Evolutionary conservation across 345 rosid species (phyloP).

Genomic region (Trapa bicornis): DNA sequence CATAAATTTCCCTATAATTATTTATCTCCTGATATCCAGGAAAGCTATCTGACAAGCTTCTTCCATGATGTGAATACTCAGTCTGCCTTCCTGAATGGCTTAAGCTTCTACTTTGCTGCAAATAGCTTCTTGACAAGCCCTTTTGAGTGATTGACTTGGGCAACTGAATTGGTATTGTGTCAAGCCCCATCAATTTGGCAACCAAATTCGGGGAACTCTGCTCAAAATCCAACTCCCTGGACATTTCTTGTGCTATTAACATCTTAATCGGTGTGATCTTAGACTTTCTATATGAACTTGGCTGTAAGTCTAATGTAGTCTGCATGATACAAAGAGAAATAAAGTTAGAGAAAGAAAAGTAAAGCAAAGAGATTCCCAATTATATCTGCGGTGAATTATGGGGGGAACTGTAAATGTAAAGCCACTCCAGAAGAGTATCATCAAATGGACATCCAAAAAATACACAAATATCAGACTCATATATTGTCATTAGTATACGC

Average conservation of each 20-base stretch:
- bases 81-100: constrained; percentile 32
- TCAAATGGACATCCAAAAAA: neutral
- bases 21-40: constrained; percentile 24
- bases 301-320: constrained; percentile 42
- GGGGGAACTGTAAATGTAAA: neutral
- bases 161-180: constrained; percentile 53
- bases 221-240: constrained; percentile 51
- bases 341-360: neutral
- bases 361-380: neutral
- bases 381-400: neutral
- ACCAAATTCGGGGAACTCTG: constrained; percentile 58
- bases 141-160: constrained; percentile 33
- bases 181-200: constrained; percentile 98
- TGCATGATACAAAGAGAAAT: constrained; percentile 20
- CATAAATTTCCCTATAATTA: constrained; percentile 50
- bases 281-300: constrained; percentile 44
- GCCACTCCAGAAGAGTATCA: neutral
- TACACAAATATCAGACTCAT: neutral
- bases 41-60: constrained; percentile 27
- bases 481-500: neutral
- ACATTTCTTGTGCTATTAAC: constrained; percentile 75
- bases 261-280: constrained; percentile 70
- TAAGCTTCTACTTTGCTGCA: constrained; percentile 35
- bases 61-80: constrained; percentile 42
- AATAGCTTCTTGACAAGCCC: constrained; percentile 43